Evolutionary conservation across 2,329 filamentous ascomycete species (phyloP).

Genomic region (Ceratocystis eucalypticola): DNA sequence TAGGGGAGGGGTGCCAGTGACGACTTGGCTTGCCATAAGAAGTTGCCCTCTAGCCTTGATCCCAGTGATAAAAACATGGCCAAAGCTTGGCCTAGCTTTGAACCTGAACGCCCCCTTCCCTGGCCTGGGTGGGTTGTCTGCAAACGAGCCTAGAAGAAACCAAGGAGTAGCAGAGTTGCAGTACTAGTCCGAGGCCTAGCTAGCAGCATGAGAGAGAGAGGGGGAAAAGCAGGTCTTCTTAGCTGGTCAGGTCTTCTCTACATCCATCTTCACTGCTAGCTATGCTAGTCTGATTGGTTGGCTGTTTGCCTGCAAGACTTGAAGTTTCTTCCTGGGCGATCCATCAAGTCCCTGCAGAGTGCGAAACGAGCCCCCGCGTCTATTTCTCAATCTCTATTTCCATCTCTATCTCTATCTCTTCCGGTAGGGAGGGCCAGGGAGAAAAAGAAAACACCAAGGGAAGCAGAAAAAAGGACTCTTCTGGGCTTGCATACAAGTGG

Average conservation of each 20-base stretch:
- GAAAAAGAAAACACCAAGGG: background rate
- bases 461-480: background rate
- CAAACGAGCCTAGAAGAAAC: background rate
- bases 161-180: background rate
- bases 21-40: background rate
- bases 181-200: background rate
- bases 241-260: too few relatives aligned
- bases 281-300: too few relatives aligned
- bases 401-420: too few relatives aligned
- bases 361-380: too few relatives aligned
- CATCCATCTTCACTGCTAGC: too few relatives aligned
- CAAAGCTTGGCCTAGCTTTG: background rate
- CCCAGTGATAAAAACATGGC: conserved; percentile 1
- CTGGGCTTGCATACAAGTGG: conserved; percentile 8
- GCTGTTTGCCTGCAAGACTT: background rate
- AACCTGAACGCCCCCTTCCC: background rate
- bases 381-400: too few relatives aligned
- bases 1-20: background rate
- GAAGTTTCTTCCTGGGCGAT: background rate
- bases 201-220: too few relatives aligned
- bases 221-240: too few relatives aligned
- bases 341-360: too few relatives aligned
- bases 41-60: background rate
- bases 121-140: background rate
- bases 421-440: background rate